These are phyloP conservation scores for Torulaspora delbrueckii DNA, from an alignment of 805 yeast species.

Conservation along the genomic window DNA sequence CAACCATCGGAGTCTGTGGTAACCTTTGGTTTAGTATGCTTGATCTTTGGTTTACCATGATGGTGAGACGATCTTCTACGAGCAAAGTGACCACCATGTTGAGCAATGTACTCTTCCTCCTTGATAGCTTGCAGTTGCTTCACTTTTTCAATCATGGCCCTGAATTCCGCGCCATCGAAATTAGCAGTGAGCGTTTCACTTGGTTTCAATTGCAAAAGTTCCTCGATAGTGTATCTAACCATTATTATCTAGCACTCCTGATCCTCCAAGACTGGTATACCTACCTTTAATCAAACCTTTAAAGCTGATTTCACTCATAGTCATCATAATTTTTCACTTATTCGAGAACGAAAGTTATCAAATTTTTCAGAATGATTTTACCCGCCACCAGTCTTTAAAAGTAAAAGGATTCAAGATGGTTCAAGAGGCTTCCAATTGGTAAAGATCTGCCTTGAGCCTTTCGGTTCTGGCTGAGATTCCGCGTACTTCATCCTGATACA, in stretches of 20 bases:
- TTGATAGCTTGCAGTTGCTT: constrained; percentile 41
- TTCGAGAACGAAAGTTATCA: background rate
- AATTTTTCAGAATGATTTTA: constrained; percentile 3
- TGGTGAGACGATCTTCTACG: constrained; percentile 61
- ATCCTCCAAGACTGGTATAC: constrained; percentile 1
- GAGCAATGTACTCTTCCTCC: constrained; percentile 33
- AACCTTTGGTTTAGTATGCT: constrained; percentile 49
- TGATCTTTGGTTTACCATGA: constrained; percentile 48
- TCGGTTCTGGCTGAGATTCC: constrained; percentile 11
- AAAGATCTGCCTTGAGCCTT: constrained; percentile 8
- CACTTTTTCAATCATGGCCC: constrained; percentile 61
- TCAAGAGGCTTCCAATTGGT: background rate
- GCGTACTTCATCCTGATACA: constrained; percentile 20
- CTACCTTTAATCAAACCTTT: background rate
- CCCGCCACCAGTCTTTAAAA: background rate
- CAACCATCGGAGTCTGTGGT: constrained; percentile 76
- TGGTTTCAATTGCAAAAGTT: constrained; percentile 54
- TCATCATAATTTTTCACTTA: background rate
- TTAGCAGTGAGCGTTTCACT: constrained; percentile 57
- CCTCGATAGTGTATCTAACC: constrained; percentile 66
- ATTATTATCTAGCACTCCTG: constrained; percentile 25
- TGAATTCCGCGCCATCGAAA: constrained; percentile 60
- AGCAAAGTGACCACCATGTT: constrained; percentile 40
- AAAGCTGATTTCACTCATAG: background rate
- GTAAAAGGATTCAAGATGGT: background rate